Conservation (phyloP, 1,139 yeast species). For the Geotrichum siamense region DNA sequence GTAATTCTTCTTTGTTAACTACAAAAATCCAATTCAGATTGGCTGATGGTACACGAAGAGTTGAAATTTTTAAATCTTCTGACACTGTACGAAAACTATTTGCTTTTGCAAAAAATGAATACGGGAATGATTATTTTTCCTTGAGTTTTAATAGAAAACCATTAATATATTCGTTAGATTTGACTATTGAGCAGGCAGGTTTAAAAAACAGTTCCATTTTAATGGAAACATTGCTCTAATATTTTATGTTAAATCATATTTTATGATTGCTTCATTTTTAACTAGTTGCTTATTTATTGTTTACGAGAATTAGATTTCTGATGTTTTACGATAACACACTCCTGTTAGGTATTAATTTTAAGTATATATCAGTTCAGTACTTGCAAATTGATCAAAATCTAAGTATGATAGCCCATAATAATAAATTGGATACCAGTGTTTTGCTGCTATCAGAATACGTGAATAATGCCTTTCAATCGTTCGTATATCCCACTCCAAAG, state of each 20-base stretch:
- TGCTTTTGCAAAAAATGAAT: conserved; percentile 47
- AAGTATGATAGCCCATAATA: not conserved
- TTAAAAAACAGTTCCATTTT: conserved; percentile 75
- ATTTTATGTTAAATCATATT: too few species aligned
- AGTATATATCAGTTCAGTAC: too few species aligned
- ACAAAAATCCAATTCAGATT: conserved; percentile 83
- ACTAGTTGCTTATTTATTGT: too few species aligned
- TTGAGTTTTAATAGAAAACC: conserved; percentile 49
- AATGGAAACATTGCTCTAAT: too few species aligned
- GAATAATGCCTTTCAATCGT: too few species aligned
- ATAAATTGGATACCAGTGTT: too few species aligned
- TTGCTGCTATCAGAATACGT: too few species aligned
- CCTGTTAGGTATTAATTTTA: too few species aligned
- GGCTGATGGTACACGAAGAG: conserved; percentile 75
- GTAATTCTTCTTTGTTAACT: conserved; percentile 25
- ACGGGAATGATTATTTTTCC: conserved; percentile 46
- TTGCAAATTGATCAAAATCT: not conserved
- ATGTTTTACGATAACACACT: too few species aligned
- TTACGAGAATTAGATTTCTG: too few species aligned
- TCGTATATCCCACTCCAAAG: too few species aligned
- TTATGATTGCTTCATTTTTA: too few species aligned
- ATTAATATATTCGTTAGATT: conserved; percentile 51
- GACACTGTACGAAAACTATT: conserved; percentile 58
- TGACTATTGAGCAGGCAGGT: conserved; percentile 63
- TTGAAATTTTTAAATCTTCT: conserved; percentile 56